These are phyloP conservation scores for Capronia coronata DNA, from an alignment of 2,329 filamentous ascomycete species.

Conservation along the genomic window DNA sequence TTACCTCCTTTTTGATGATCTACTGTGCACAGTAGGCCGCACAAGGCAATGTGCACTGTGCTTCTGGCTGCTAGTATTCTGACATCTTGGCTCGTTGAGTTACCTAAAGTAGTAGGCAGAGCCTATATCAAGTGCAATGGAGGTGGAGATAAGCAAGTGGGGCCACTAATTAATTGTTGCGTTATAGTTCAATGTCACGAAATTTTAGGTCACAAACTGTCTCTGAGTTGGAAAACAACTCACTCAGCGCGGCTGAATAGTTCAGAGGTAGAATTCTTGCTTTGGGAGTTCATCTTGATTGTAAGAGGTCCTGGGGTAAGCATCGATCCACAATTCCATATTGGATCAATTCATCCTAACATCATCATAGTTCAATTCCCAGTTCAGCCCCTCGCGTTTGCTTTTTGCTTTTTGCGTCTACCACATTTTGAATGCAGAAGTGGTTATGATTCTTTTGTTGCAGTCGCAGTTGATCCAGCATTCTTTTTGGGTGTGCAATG, in stretches of 20 bases:
- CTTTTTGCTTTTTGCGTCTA: not conserved
- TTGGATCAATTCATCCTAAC: not conserved
- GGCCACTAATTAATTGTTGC: too few species aligned
- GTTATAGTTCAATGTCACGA: too few species aligned
- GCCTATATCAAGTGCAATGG: too few species aligned
- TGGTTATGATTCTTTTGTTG: not conserved
- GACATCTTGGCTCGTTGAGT: too few species aligned
- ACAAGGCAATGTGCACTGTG: too few species aligned
- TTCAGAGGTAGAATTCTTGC: slow-evolving; percentile 30
- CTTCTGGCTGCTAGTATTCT: too few species aligned
- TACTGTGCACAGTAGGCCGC: too few species aligned
- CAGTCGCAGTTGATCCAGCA: not conserved
- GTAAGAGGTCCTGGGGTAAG: slow-evolving; percentile 29
- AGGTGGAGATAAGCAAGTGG: too few species aligned
- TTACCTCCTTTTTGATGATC: too few species aligned
- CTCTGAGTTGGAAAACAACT: slow-evolving; percentile 2
- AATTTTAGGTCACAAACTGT: not conserved
- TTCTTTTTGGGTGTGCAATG: not conserved
- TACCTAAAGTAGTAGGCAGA: too few species aligned
- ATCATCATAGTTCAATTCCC: slow-evolving; percentile 24
- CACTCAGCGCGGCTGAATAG: slow-evolving; percentile 18
- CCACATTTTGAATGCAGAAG: too few species aligned
- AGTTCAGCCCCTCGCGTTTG: slow-evolving; percentile 26
- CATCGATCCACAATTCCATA: not conserved
- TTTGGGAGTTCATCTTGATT: slow-evolving; percentile 24